These are phyloP conservation scores for Starmerella kuoi DNA, from an alignment of 805 yeast species.

Conservation along the genomic window DNA sequence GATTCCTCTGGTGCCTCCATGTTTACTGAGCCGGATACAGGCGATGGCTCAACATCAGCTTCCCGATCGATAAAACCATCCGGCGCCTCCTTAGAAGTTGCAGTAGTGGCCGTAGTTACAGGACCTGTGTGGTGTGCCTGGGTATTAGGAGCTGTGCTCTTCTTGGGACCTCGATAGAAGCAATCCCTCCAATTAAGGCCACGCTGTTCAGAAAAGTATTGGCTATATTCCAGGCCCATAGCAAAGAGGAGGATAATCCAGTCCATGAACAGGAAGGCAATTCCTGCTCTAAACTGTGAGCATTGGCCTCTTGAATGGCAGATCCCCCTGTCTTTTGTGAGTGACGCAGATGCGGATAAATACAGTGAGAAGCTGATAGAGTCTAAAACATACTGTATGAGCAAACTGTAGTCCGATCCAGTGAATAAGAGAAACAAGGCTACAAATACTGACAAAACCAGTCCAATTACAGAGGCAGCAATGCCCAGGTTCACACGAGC, in stretches of 20 bases:
- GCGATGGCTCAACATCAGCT: not conserved
- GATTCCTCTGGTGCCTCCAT: too few species aligned
- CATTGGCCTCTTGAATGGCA: constrained; percentile 19
- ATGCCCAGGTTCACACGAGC: constrained; percentile 19
- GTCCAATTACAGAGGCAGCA: constrained; percentile 15
- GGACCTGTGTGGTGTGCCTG: too few species aligned
- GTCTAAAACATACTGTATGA: constrained; percentile 9
- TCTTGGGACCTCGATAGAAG: too few species aligned
- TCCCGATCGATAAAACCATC: not conserved
- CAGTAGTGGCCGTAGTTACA: constrained; percentile 1
- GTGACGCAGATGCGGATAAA: constrained; percentile 15
- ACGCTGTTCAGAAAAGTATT: constrained; percentile 4
- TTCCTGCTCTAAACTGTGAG: constrained; percentile 13
- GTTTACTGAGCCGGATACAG: too few species aligned
- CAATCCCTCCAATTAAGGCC: constrained; percentile 2
- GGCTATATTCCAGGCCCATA: constrained; percentile 11
- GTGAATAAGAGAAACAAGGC: constrained; percentile 7
- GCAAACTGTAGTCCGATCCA: constrained; percentile 1
- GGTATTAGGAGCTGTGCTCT: too few species aligned
- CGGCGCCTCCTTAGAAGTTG: not conserved
- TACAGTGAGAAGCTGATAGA: constrained; percentile 16
- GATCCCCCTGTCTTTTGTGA: constrained; percentile 12
- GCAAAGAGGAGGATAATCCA: constrained; percentile 17
- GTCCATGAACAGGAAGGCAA: constrained; percentile 19
- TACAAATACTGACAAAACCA: constrained; percentile 13